Evolutionary conservation across 768 basidiomycete species (phyloP).

Genomic region (Floccularia luteovirens): DNA sequence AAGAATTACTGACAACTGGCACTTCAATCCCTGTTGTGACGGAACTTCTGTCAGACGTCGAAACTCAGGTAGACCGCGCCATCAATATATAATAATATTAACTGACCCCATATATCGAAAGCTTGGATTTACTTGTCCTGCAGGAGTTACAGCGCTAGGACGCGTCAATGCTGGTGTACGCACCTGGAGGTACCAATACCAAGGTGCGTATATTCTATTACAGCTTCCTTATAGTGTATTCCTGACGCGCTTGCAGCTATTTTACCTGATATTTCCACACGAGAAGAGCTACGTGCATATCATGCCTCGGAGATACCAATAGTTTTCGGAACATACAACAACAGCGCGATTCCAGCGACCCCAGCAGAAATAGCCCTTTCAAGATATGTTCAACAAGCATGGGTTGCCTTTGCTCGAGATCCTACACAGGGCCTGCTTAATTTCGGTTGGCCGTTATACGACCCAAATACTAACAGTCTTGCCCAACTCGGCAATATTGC

Average conservation of each 20-base stretch:
- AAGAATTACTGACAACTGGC: slow-evolving; percentile 17
- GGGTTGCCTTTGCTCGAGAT: slow-evolving; percentile 36
- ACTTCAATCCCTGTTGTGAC: slow-evolving; percentile 19
- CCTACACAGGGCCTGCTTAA: slow-evolving; percentile 18
- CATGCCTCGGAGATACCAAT: slow-evolving; percentile 31
- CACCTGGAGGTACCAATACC: slow-evolving; percentile 21
- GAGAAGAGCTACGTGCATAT: slow-evolving; percentile 25
- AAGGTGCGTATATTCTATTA: slow-evolving; percentile 8
- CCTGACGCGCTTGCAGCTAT: slow-evolving; percentile 13
- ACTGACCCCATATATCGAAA: slow-evolving; percentile 4
- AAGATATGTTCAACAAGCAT: slow-evolving; percentile 25
- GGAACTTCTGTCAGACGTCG: slow-evolving; percentile 18
- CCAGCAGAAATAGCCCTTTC: slow-evolving; percentile 21
- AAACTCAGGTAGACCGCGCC: slow-evolving; percentile 16
- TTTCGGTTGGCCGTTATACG: slow-evolving; percentile 14
- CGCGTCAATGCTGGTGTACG: slow-evolving; percentile 19
- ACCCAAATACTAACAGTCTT: slow-evolving; percentile 10
- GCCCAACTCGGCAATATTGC: slow-evolving; percentile 14
- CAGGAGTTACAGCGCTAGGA: slow-evolving; percentile 15
- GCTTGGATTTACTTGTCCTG: slow-evolving; percentile 22
- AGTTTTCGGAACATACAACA: slow-evolving; percentile 27
- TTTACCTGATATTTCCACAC: slow-evolving; percentile 26
- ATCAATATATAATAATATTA: not conserved
- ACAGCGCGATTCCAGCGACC: slow-evolving; percentile 14
- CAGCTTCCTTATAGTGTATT: not conserved